Conservation (phyloP, 345 rosid genomes). For the Corchorus capsularis region DNA sequence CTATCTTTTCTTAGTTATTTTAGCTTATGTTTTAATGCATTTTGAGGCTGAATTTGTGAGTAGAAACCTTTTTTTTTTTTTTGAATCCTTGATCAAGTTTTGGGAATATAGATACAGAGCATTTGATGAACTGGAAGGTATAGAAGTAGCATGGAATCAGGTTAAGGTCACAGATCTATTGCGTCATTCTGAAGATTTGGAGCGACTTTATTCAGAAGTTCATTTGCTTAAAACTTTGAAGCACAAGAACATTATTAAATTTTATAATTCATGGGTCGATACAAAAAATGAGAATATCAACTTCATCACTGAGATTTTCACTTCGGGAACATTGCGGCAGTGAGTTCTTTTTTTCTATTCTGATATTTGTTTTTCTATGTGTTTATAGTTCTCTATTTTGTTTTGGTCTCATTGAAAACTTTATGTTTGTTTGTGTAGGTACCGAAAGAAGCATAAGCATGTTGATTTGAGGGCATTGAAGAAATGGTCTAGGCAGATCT, state of each 20-base stretch:
- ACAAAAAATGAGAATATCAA: slow-evolving; percentile 73
- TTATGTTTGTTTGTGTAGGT: slow-evolving; percentile 45
- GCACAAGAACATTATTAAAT: slow-evolving; percentile 87
- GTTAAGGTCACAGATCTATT: slow-evolving; percentile 65
- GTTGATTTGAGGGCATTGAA: slow-evolving; percentile 87
- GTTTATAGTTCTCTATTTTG: neutral
- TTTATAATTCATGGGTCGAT: slow-evolving; percentile 87
- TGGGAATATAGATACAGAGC: slow-evolving; percentile 75
- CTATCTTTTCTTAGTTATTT: neutral
- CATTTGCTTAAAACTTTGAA: slow-evolving; percentile 87
- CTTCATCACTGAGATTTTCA: slow-evolving; percentile 92
- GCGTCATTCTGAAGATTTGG: slow-evolving; percentile 75
- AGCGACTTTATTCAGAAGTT: slow-evolving; percentile 89
- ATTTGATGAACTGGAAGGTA: slow-evolving; percentile 90
- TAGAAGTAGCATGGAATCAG: slow-evolving; percentile 99
- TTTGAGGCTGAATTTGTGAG: neutral
- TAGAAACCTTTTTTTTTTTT: neutral
- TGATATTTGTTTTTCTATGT: neutral
- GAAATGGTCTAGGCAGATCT: slow-evolving; percentile 93
- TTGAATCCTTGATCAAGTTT: slow-evolving; percentile 50
- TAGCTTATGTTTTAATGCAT: slow-evolving; percentile 17
- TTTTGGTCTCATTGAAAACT: slow-evolving; percentile 6
- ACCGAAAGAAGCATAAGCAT: slow-evolving; percentile 83
- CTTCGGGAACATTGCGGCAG: slow-evolving; percentile 92
- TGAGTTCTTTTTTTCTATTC: slow-evolving; percentile 36